Evolutionary conservation across 768 basidiomycete genomes (phyloP).

Genomic region (Gloeostereum incarnatum): DNA sequence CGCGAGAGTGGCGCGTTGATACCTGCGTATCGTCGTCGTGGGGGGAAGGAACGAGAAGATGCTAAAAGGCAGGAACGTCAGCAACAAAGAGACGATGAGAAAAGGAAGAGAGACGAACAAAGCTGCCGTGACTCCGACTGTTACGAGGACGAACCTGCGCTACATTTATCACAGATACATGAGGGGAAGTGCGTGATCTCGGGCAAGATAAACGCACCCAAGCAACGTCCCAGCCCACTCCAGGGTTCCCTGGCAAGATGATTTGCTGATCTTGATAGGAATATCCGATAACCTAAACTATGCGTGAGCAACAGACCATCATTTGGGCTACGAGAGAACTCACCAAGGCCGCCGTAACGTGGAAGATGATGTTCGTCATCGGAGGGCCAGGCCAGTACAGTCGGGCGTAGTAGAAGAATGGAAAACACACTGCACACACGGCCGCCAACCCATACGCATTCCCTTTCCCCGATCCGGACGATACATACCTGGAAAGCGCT

Average conservation of each 20-base stretch:
- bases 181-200: background rate
- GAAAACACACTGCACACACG: slow-evolving; percentile 58
- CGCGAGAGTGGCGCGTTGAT: slow-evolving; percentile 62
- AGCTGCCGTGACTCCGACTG: slow-evolving; percentile 65
- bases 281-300: slow-evolving; percentile 56
- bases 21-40: slow-evolving; percentile 64
- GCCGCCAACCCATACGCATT: slow-evolving; percentile 67
- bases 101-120: slow-evolving; percentile 37
- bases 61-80: slow-evolving; percentile 20
- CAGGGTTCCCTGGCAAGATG: slow-evolving; percentile 36
- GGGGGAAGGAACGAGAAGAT: slow-evolving; percentile 68
- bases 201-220: slow-evolving; percentile 39
- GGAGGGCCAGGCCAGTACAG: slow-evolving; percentile 69
- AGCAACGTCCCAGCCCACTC: slow-evolving; percentile 56
- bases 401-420: slow-evolving; percentile 61
- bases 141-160: slow-evolving; percentile 63
- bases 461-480: slow-evolving; percentile 47
- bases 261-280: slow-evolving; percentile 59
- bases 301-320: background rate
- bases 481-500: slow-evolving; percentile 48
- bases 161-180: too few relatives aligned
- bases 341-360: slow-evolving; percentile 55
- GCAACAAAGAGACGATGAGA: too few relatives aligned
- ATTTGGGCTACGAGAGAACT: slow-evolving; percentile 9
- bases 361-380: slow-evolving; percentile 63